phyloP scores from a whole-genome alignment of 2,329 filamentous ascomycete genomes.

The Emericellopsis cladophorae region DNA sequence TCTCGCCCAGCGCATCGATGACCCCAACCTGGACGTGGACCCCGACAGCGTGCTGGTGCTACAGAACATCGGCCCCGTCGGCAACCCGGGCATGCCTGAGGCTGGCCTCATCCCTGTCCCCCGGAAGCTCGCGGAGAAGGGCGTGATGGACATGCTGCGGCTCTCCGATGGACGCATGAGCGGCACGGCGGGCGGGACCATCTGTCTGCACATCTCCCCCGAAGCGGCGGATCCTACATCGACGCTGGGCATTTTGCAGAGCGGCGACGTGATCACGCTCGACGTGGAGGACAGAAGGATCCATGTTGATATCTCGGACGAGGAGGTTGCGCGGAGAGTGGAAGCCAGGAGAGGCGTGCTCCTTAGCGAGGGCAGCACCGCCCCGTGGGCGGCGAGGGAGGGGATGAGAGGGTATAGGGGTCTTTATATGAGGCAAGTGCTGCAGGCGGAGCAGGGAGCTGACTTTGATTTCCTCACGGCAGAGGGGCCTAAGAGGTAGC shows the following conservation, averaged over 20 bases:
- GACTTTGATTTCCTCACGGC: slow-evolving; percentile 52
- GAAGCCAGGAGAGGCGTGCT: slow-evolving; percentile 41
- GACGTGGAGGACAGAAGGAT: slow-evolving; percentile 56
- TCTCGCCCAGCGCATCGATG: slow-evolving; percentile 50
- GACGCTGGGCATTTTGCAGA: slow-evolving; percentile 61
- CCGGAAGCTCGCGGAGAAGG: slow-evolving; percentile 64
- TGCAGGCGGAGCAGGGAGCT: slow-evolving; percentile 43
- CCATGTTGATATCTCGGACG: slow-evolving; percentile 47
- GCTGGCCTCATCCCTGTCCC: slow-evolving; percentile 53
- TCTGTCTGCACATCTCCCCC: slow-evolving; percentile 77
- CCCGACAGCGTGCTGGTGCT: slow-evolving; percentile 59
- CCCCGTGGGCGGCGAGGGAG: slow-evolving; percentile 21
- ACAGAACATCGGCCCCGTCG: slow-evolving; percentile 79
- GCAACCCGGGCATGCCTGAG: slow-evolving; percentile 89
- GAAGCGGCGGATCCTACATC: slow-evolving; percentile 68
- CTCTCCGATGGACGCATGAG: slow-evolving; percentile 82
- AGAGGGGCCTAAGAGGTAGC: not conserved
- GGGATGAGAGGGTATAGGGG: slow-evolving; percentile 42
- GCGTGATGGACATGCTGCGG: slow-evolving; percentile 67
- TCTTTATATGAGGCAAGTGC: slow-evolving; percentile 45
- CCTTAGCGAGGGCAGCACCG: slow-evolving; percentile 11
- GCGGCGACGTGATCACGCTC: slow-evolving; percentile 70
- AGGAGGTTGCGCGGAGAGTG: slow-evolving; percentile 53
- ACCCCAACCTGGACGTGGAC: slow-evolving; percentile 47
- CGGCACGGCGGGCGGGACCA: slow-evolving; percentile 79